Conservation (phyloP, 345 rosid genomes). For the Mangifera indica region DNA sequence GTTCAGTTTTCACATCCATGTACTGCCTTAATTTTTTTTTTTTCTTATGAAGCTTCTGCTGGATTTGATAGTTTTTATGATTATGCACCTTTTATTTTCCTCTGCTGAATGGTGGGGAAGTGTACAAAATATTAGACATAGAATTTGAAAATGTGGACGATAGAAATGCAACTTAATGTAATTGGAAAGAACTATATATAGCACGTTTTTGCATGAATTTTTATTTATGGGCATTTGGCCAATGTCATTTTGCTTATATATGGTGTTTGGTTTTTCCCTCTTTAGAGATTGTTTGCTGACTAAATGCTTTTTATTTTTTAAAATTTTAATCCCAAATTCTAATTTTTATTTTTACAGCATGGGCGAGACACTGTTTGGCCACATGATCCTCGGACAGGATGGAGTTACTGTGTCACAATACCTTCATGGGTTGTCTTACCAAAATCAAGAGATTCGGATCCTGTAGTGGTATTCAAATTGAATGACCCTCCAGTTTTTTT, state of each 20-base stretch:
- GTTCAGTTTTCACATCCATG: too few species aligned
- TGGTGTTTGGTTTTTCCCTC: neutral
- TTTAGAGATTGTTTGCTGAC: neutral
- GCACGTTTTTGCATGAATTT: too few species aligned
- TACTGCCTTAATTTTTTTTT: too few species aligned
- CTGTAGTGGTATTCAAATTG: constrained; percentile 80
- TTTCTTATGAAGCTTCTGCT: neutral
- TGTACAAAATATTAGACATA: neutral
- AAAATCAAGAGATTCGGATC: constrained; percentile 89
- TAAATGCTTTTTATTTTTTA: neutral
- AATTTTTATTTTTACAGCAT: constrained; percentile 52
- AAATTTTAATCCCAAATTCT: neutral
- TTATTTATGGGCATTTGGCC: too few species aligned
- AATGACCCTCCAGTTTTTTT: constrained; percentile 28
- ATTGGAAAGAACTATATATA: neutral
- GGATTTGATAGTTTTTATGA: neutral
- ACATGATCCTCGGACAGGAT: constrained; percentile 81
- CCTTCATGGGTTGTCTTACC: constrained; percentile 93
- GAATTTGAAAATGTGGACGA: neutral
- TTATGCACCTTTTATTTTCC: neutral
- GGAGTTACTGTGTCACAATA: constrained; percentile 92
- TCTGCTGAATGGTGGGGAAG: neutral
- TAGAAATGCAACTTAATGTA: neutral
- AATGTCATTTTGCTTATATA: neutral
- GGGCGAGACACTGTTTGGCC: constrained; percentile 92